Conservation (phyloP, 176 grass and related monocot species). For the Aechmea fasciata region DNA sequence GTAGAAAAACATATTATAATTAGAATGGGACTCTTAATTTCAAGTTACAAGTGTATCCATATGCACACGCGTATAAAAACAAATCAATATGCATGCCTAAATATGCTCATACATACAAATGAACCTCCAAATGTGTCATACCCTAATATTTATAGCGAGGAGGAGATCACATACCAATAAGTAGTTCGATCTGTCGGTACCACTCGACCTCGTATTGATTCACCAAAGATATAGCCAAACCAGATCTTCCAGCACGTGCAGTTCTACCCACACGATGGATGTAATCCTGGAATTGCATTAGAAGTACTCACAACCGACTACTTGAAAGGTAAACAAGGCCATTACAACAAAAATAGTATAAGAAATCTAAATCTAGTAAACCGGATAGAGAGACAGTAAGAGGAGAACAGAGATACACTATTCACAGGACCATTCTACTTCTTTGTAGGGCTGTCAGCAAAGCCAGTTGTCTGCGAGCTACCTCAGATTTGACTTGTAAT, state of each 20-base stretch:
- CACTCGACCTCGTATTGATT: slow-evolving; percentile 83
- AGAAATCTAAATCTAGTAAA: not conserved
- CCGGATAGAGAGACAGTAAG: not conserved
- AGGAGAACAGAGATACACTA: not conserved
- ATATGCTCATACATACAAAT: not conserved
- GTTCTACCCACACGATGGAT: slow-evolving; percentile 95
- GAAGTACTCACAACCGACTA: not conserved
- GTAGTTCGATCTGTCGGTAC: slow-evolving; percentile 63
- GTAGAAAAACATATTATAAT: not conserved
- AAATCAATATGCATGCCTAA: not conserved
- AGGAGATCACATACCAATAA: slow-evolving; percentile 45
- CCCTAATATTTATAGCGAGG: not conserved
- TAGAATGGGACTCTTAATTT: not conserved
- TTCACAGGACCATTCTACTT: not conserved
- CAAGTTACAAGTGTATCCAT: not conserved
- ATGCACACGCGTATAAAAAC: not conserved
- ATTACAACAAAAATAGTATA: not conserved
- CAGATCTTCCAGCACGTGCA: slow-evolving; percentile 76
- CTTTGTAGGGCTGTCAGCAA: no score
- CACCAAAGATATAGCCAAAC: slow-evolving; percentile 75
- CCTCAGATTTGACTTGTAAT: no score
- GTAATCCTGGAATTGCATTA: slow-evolving; percentile 56
- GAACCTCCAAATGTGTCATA: not conserved
- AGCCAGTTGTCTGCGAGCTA: no score
- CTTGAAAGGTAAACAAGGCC: not conserved